phyloP scores from a whole-genome alignment of 768 basidiomycete genomes.

The Hemileccinum impolitum region DNA sequence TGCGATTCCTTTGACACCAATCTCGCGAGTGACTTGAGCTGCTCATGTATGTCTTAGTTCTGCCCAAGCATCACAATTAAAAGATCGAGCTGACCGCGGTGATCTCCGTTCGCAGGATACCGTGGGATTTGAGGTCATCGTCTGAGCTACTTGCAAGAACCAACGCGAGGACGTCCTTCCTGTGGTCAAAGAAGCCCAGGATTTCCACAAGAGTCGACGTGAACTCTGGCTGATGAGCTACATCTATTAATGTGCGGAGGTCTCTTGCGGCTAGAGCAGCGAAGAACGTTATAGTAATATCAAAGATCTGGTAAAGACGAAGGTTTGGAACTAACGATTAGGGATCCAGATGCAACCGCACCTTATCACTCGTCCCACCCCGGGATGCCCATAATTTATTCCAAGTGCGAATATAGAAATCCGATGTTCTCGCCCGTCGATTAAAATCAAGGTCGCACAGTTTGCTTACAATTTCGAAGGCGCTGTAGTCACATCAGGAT shows the following conservation, averaged over 20 bases:
- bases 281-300: constrained; percentile 61
- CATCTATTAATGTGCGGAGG: constrained; percentile 48
- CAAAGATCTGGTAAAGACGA: constrained; percentile 58
- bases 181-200: constrained; percentile 31
- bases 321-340: neutral
- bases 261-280: constrained; percentile 62
- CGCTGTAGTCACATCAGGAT: constrained; percentile 40
- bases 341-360: constrained; percentile 26
- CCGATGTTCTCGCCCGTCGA: constrained; percentile 75
- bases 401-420: constrained; percentile 70
- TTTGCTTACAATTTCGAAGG: constrained; percentile 72
- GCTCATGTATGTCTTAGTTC: constrained; percentile 8
- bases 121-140: constrained; percentile 46
- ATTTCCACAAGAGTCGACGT: constrained; percentile 44
- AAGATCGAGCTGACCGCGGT: constrained; percentile 41
- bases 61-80: neutral
- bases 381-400: constrained; percentile 57
- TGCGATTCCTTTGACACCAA: constrained; percentile 35
- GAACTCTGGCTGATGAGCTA: constrained; percentile 40
- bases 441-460: constrained; percentile 71
- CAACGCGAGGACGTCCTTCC: constrained; percentile 50
- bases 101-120: constrained; percentile 57
- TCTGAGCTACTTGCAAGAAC: constrained; percentile 35
- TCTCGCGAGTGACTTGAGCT: constrained; percentile 37
- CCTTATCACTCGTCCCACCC: constrained; percentile 60